A percentile compares a stretch with the other conserved stretches of the same genome.
Evolutionary conservation across 1,139 yeast genomes (phyloP).

Genomic region (Candida gigantensis): DNA sequence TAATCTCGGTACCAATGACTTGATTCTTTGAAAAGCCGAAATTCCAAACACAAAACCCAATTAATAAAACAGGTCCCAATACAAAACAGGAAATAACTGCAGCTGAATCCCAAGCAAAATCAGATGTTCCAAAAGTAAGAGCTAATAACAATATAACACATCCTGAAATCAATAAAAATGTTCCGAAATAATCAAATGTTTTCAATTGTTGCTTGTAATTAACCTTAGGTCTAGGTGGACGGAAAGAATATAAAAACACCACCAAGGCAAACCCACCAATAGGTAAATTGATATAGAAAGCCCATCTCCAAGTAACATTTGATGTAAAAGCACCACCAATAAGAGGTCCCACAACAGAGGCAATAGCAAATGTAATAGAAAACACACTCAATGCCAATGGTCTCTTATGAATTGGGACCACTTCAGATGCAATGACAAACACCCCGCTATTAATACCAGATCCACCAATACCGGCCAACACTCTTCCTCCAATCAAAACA

Average conservation of each 20-base stretch:
- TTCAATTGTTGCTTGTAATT: constrained; percentile 30
- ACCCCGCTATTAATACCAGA: constrained; percentile 31
- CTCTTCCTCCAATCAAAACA: constrained; percentile 40
- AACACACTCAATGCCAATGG: constrained; percentile 40
- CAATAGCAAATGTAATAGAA: constrained; percentile 41
- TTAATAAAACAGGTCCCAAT: constrained; percentile 38
- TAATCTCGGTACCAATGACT: constrained; percentile 29
- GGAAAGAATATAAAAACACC: constrained; percentile 27
- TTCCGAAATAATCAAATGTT: constrained; percentile 52
- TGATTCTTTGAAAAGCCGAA: constrained; percentile 27
- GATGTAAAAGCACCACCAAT: constrained; percentile 54
- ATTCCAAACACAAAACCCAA: constrained; percentile 29
- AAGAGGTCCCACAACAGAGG: constrained; percentile 58
- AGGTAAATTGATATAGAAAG: constrained; percentile 59
- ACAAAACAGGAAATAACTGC: constrained; percentile 47
- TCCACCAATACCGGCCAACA: constrained; percentile 36
- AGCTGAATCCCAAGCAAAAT: constrained; percentile 52
- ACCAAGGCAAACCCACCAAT: constrained; percentile 35
- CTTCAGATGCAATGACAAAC: constrained; percentile 31
- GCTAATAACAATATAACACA: constrained; percentile 45
- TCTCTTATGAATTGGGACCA: constrained; percentile 30
- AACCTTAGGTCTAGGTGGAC: constrained; percentile 34
- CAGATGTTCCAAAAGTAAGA: constrained; percentile 44
- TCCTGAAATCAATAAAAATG: constrained; percentile 45
- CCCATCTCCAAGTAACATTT: constrained; percentile 67